Evolutionary conservation across 768 basidiomycete species (phyloP).

Genomic region (Cystobasidium ongulense): DNA sequence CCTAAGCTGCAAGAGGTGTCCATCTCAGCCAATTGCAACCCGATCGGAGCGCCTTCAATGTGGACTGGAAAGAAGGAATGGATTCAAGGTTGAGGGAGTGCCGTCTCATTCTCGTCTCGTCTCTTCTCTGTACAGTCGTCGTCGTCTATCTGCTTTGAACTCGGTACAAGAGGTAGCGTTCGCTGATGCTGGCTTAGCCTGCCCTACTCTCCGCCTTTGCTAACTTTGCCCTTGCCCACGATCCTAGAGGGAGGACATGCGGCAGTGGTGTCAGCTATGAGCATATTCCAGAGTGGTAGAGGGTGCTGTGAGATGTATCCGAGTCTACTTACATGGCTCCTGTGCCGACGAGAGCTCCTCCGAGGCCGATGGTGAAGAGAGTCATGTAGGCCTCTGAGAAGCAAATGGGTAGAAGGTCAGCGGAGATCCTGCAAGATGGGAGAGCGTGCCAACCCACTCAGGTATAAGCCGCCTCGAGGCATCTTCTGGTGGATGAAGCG

Average conservation of each 20-base stretch:
- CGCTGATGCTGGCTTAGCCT: no score
- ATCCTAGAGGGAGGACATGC: neutral
- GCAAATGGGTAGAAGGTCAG: neutral
- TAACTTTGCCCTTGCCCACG: neutral
- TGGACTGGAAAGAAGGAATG: neutral
- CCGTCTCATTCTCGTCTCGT: neutral
- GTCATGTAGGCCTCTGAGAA: slow-evolving; percentile 26
- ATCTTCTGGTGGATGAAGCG: slow-evolving; percentile 23
- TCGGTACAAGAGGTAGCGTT: no score
- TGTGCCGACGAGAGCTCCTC: slow-evolving; percentile 25
- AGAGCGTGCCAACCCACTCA: no score
- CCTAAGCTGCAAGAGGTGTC: neutral
- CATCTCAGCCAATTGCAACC: neutral
- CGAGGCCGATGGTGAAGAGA: slow-evolving; percentile 32
- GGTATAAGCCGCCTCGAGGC: neutral
- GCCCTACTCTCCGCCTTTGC: neutral
- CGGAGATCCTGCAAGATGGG: no score
- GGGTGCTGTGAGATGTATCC: neutral
- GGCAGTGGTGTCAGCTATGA: neutral
- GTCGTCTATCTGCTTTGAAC: no score
- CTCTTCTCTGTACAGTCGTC: neutral
- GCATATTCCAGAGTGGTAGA: no score
- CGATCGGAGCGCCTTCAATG: neutral
- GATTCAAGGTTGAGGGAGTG: neutral
- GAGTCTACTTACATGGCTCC: neutral